Evolutionary conservation across 371 early-diverging fungal genomes (phyloP), one percentile per base, ranked within the genome.

Genomic region (Rhizopus delemar): DNA sequence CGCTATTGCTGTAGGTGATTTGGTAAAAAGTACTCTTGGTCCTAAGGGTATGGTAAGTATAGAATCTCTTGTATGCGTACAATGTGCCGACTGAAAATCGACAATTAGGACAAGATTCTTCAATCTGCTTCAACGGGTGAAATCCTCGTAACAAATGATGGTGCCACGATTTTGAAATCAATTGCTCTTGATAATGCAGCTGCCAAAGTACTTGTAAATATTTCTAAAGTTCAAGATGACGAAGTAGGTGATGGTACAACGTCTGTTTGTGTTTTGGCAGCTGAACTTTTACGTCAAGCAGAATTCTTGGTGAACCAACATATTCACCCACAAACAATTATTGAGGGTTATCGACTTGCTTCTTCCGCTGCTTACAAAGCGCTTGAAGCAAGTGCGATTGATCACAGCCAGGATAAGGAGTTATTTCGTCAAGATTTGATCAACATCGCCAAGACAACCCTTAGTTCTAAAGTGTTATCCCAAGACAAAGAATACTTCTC

Each of bases 221-320:
- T 94, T 56, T 97, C 99, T 61, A 95, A 98, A 73, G 98, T 96
- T 12, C 99, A 99, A 83, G 99, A 99, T 78, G 97, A 96, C 77
- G 99, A 99, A 79, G 99, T 99, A 28, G 99, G 99, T 56, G 99
- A 99, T 79, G 99, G 99, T 50, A 99, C 99, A 12, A 99, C 99
- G 29, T 95, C 98, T 5, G 99, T 99, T 13, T 96, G 98, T 71
- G 97, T 99, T 36, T 85, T 99, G 55, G 98, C 99, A 11, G 91
- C 97, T 32, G 96, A 99, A 77, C 81, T 99, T 58, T 84, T 99
- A 66, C 85, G 98, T 50, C 96, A 99, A 84, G 98, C 97, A 15
- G 98, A 98, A 72, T 87, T 90, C 64, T 84, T 99, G 36, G 86
- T 98, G 63, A 86, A 86, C 66, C 91, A 90, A 70, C 95, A 93